Percentiles rank a stretch among this genome's conserved stretches.
These are phyloP conservation scores for Zygosaccharomyces sapae DNA, from an alignment of 1,139 yeast species.

Conservation along the genomic window DNA sequence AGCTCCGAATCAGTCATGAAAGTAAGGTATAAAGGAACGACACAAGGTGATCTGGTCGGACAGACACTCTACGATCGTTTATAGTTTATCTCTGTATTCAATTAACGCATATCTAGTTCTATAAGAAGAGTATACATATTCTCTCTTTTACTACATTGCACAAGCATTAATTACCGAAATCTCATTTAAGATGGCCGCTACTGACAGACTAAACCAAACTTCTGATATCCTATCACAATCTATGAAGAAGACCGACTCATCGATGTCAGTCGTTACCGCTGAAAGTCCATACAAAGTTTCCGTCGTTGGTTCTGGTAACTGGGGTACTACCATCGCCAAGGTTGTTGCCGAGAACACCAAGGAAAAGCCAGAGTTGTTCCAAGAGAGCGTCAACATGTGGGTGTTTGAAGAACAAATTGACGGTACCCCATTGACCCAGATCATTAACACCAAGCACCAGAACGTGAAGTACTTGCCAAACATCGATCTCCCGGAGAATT, in stretches of 20 bases:
- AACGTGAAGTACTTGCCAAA: conserved; percentile 86
- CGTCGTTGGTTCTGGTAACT: conserved; percentile 73
- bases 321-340: conserved; percentile 97
- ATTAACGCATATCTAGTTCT: not conserved
- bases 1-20: conserved; percentile 3
- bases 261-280: conserved; percentile 21
- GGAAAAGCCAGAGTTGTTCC: conserved; percentile 64
- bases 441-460: conserved; percentile 81
- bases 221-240: conserved; percentile 28
- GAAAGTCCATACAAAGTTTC: conserved; percentile 45
- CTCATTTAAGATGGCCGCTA: conserved; percentile 30
- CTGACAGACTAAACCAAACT: conserved; percentile 35
- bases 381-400: conserved; percentile 82
- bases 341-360: conserved; percentile 81
- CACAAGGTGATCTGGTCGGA: not conserved
- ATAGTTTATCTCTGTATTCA: not conserved
- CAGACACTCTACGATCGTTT: not conserved
- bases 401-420: conserved; percentile 77
- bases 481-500: conserved; percentile 71
- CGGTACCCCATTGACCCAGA: conserved; percentile 74
- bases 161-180: conserved; percentile 2
- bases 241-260: conserved; percentile 23
- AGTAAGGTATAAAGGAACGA: conserved; percentile 1
- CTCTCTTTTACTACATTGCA: conserved; percentile 1
- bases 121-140: not conserved